These are phyloP conservation scores for Sporopachydermia lactativora DNA, from an alignment of 805 yeast species.

Conservation along the genomic window DNA sequence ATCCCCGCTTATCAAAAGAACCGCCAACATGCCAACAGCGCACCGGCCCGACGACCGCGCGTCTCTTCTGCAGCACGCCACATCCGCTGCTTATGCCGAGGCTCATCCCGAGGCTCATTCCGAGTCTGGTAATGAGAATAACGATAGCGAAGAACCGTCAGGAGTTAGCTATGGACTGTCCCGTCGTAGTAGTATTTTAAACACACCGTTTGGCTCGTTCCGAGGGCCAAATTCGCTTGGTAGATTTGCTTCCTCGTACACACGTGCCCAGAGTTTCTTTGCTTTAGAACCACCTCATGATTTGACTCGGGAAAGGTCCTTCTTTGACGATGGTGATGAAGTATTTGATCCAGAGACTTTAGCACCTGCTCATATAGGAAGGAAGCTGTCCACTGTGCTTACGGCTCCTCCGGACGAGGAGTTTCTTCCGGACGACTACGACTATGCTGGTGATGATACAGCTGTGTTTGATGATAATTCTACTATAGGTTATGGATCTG, in stretches of 20 bases:
- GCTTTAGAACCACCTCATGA: conserved; percentile 32
- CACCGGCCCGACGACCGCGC: neutral
- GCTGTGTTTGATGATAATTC: conserved; percentile 10
- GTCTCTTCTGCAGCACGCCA: neutral
- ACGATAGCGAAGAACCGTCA: too few relatives aligned
- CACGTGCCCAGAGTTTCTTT: conserved; percentile 65
- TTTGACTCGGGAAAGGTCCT: conserved; percentile 33
- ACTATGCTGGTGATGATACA: conserved; percentile 25
- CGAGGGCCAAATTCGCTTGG: conserved; percentile 55
- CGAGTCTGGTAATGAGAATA: too few relatives aligned
- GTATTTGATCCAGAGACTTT: conserved; percentile 52
- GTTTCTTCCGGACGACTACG: conserved; percentile 19
- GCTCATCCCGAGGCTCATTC: too few relatives aligned
- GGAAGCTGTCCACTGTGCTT: conserved; percentile 45
- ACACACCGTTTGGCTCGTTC: conserved; percentile 42
- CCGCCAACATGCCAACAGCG: neutral
- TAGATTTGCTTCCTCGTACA: conserved; percentile 66
- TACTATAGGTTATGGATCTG: neutral
- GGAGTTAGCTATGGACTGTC: too few relatives aligned
- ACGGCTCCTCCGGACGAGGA: conserved; percentile 10
- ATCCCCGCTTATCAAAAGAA: too few relatives aligned
- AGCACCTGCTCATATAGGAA: conserved; percentile 52
- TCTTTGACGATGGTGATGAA: conserved; percentile 44
- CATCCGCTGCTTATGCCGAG: conserved; percentile 3
- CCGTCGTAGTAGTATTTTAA: conserved; percentile 26